These are phyloP conservation scores for Neurospora terricola DNA, from an alignment of 495 filamentous ascomycete species.

Conservation along the genomic window DNA sequence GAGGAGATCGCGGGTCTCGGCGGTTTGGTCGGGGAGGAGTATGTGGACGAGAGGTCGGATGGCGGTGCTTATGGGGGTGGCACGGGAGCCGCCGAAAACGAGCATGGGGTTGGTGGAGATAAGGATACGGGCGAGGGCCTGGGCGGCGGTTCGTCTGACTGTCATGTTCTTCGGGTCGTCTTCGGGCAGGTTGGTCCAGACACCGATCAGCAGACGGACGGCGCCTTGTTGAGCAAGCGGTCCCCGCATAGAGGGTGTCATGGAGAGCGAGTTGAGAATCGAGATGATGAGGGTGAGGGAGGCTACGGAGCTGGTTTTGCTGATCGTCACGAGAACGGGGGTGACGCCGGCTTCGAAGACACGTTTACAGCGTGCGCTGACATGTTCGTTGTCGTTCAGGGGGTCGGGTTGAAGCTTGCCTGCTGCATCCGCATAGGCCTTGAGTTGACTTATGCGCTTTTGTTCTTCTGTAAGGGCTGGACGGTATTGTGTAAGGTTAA, in stretches of 20 bases:
- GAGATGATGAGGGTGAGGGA: constrained; percentile 59
- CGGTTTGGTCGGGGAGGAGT: constrained; percentile 44
- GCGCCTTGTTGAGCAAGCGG: constrained; percentile 83
- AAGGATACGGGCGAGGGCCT: constrained; percentile 83
- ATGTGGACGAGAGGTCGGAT: constrained; percentile 71
- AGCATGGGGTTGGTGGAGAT: constrained; percentile 80
- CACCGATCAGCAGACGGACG: constrained; percentile 67
- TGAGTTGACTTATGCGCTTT: constrained; percentile 79
- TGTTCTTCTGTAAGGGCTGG: constrained; percentile 81
- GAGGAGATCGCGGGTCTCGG: constrained; percentile 68
- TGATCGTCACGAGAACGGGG: constrained; percentile 59
- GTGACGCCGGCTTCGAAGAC: constrained; percentile 69
- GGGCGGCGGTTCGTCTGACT: constrained; percentile 56
- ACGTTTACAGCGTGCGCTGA: constrained; percentile 62
- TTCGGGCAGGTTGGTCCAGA: constrained; percentile 48
- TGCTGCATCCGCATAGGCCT: constrained; percentile 80
- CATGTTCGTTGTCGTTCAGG: constrained; percentile 62
- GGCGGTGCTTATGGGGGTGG: constrained; percentile 61
- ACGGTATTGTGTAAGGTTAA: constrained; percentile 73
- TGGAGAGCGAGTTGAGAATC: constrained; percentile 68
- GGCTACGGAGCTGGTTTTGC: constrained; percentile 53
- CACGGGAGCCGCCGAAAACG: constrained; percentile 69
- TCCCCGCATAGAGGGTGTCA: constrained; percentile 59
- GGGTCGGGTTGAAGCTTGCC: constrained; percentile 54
- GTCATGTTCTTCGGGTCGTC: constrained; percentile 27